phyloP scores from a whole-genome alignment of 2,329 filamentous ascomycete genomes.

The Stachybotrys chartarum region DNA sequence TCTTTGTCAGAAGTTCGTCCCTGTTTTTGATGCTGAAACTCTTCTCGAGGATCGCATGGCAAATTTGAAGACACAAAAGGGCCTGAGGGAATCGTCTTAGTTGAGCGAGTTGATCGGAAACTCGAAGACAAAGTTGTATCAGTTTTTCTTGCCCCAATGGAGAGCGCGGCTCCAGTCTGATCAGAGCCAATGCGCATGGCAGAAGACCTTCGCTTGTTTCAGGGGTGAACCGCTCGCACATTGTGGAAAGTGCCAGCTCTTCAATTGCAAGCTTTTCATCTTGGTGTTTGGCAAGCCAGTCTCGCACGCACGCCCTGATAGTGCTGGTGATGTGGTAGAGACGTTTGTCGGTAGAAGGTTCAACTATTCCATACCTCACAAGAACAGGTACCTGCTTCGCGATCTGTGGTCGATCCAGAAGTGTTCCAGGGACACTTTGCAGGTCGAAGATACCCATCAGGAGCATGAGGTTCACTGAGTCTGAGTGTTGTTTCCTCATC shows the following conservation, averaged over 20 bases:
- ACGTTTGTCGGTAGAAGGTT: neutral
- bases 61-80: neutral
- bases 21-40: neutral
- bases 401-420: neutral
- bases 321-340: neutral
- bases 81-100: neutral
- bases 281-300: neutral
- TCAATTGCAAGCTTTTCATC: neutral
- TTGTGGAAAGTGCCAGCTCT: neutral
- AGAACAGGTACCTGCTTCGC: neutral
- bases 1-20: neutral
- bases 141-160: neutral
- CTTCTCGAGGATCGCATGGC: neutral
- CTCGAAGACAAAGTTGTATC: neutral
- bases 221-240: neutral
- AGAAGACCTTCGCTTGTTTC: neutral
- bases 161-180: neutral
- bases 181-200: neutral
- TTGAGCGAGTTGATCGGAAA: neutral
- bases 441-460: neutral
- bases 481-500: neutral
- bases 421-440: neutral
- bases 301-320: neutral
- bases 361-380: neutral
- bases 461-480: neutral